Conservation (phyloP, 2,329 filamentous ascomycete species). For the Grosmannia clavigera region DNA sequence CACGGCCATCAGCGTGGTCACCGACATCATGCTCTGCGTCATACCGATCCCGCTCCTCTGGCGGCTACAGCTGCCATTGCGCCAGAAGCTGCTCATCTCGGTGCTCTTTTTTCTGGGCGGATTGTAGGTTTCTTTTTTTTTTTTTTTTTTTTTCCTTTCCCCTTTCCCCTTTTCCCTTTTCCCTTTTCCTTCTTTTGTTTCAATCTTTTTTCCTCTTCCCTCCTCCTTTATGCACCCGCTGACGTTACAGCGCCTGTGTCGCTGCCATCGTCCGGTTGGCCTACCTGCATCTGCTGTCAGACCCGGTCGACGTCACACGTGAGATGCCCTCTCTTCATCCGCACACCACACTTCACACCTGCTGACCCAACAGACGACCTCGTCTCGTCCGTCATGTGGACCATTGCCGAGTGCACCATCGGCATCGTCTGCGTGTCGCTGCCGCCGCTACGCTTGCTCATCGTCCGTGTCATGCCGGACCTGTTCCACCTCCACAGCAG, state of each 20-base stretch:
- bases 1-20: conserved; percentile 17
- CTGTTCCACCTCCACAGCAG: not conserved
- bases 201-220: not conserved
- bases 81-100: conserved; percentile 17
- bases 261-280: conserved; percentile 15
- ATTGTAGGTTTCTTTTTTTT: conserved; percentile 15
- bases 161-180: too few species aligned
- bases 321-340: not conserved
- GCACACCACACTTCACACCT: not conserved
- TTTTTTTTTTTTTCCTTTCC: too few species aligned
- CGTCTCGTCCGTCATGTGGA: conserved; percentile 19
- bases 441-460: conserved; percentile 17
- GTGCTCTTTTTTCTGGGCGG: conserved; percentile 18
- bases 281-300: conserved; percentile 14
- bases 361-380: conserved; percentile 15
- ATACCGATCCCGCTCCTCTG: conserved; percentile 19
- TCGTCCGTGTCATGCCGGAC: conserved; percentile 7
- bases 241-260: conserved; percentile 15
- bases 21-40: conserved; percentile 18
- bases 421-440: conserved; percentile 22
- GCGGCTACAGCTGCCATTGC: conserved; percentile 15
- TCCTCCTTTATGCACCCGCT: accelerated
- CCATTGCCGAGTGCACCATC: conserved; percentile 20
- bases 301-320: conserved; percentile 18
- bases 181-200: not conserved